phyloP scores from a whole-genome alignment of 73 alveolate genomes.

The Paramecium sexaurelia region DNA sequence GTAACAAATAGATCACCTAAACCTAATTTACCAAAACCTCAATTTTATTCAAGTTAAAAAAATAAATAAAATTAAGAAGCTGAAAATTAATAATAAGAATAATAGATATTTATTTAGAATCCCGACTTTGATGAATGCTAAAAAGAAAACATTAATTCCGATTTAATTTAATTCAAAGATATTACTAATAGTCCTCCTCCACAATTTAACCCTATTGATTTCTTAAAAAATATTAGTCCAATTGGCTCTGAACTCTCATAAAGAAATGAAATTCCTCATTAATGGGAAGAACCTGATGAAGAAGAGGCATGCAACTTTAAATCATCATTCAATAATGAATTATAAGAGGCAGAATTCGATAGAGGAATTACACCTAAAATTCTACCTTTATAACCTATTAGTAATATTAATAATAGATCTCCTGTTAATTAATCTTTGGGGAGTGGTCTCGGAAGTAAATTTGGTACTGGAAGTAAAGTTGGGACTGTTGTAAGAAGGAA shows the following conservation, averaged over 20 bases:
- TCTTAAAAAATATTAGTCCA: constrained; percentile 12
- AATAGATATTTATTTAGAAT: background rate
- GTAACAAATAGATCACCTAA: constrained; percentile 4
- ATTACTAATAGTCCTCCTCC: background rate
- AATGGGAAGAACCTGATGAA: constrained; percentile 13
- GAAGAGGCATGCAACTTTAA: constrained; percentile 23
- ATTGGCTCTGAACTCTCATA: background rate
- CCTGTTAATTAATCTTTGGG: background rate
- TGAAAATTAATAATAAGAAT: background rate
- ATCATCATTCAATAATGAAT: background rate
- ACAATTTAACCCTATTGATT: constrained; percentile 4
- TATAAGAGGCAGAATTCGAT: constrained; percentile 12
- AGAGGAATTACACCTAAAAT: background rate
- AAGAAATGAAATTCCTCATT: constrained; percentile 41
- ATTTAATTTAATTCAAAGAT: background rate
- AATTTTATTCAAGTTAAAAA: constrained; percentile 15
- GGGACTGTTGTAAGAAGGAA: constrained; percentile 15
- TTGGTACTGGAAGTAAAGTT: background rate
- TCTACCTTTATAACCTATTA: background rate
- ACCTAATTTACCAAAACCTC: background rate
- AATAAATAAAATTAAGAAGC: background rate
- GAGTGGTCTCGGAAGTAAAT: constrained; percentile 10
- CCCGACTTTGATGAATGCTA: background rate
- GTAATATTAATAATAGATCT: background rate
- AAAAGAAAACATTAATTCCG: background rate